Evolutionary conservation across 441 rosid species (phyloP).

Genomic region (Geranium incanum): DNA sequence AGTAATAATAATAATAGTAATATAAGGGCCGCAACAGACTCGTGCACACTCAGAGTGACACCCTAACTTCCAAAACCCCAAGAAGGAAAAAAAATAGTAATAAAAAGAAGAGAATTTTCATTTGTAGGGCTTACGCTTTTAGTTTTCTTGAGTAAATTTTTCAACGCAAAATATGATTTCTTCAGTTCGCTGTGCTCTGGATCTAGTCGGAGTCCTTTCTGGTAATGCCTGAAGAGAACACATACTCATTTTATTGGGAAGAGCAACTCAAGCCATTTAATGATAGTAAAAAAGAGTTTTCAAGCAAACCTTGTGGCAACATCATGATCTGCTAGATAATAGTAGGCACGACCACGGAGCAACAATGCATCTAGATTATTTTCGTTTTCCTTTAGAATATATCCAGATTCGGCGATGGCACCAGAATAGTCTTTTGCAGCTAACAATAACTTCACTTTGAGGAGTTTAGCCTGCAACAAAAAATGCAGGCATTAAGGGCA

Average conservation of each 20-base stretch:
- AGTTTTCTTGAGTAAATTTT: constrained; percentile 86
- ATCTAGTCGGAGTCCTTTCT: constrained; percentile 90
- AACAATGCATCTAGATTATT: constrained; percentile 78
- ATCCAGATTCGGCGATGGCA: constrained; percentile 76
- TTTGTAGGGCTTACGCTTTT: constrained; percentile 54
- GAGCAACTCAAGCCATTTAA: constrained; percentile 10
- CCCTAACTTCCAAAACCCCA: constrained; percentile 16
- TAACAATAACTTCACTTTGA: constrained; percentile 63
- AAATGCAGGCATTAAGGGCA: constrained; percentile 6
- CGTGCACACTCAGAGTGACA: constrained; percentile 9
- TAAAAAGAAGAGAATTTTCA: not conserved
- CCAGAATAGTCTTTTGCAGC: constrained; percentile 71
- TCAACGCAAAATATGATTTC: constrained; percentile 90
- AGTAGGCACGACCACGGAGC: constrained; percentile 93
- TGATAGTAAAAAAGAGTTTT: not conserved
- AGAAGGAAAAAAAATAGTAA: not conserved
- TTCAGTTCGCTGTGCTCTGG: constrained; percentile 91
- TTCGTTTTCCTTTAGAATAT: constrained; percentile 83
- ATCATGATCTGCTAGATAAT: constrained; percentile 95
- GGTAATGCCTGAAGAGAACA: constrained; percentile 67
- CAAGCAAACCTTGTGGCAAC: constrained; percentile 70
- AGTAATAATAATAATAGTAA: not conserved
- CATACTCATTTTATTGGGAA: constrained; percentile 15
- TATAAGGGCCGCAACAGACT: not conserved
- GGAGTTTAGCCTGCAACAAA: constrained; percentile 66